phyloP scores from a whole-genome alignment of 441 rosid genomes.

The Omphalea diandra region DNA sequence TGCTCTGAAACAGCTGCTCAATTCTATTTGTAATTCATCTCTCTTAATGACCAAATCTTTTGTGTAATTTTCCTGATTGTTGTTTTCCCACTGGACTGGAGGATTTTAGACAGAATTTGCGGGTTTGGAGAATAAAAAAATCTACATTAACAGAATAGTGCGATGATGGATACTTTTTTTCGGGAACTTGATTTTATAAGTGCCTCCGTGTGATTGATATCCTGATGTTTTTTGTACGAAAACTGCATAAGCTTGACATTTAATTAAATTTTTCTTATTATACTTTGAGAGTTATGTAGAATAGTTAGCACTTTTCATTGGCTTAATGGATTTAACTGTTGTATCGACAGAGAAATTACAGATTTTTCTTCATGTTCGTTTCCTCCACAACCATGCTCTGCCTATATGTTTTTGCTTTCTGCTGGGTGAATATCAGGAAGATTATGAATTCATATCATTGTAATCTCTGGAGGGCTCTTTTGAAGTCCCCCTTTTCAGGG shows the following conservation, averaged over 20 bases:
- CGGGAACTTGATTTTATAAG: slow-evolving; percentile 4
- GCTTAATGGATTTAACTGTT: slow-evolving; percentile 18
- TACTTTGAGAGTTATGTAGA: slow-evolving; percentile 5
- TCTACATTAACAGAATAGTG: neutral
- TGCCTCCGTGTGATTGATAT: neutral
- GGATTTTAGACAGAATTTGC: neutral
- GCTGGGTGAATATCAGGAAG: slow-evolving; percentile 52
- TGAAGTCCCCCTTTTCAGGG: slow-evolving; percentile 57
- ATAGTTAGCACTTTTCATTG: neutral
- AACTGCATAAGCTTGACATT: slow-evolving; percentile 1
- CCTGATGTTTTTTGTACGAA: neutral
- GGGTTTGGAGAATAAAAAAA: neutral
- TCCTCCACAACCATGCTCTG: slow-evolving; percentile 56
- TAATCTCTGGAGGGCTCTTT: slow-evolving; percentile 51
- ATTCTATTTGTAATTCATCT: neutral
- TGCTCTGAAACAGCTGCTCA: neutral
- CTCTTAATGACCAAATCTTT: neutral
- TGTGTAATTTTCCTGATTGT: neutral
- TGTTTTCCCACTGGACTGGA: neutral
- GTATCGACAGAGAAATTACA: slow-evolving; percentile 61
- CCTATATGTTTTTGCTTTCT: slow-evolving; percentile 50
- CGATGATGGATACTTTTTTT: neutral
- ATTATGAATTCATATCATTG: slow-evolving; percentile 43
- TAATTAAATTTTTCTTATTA: slow-evolving; percentile 5
- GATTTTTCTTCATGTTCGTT: slow-evolving; percentile 76